A percentile compares a stretch with the other conserved stretches of the same genome.
Conservation (phyloP, 352 stramenopile species). For the Globisporangium megalacanthum region DNA sequence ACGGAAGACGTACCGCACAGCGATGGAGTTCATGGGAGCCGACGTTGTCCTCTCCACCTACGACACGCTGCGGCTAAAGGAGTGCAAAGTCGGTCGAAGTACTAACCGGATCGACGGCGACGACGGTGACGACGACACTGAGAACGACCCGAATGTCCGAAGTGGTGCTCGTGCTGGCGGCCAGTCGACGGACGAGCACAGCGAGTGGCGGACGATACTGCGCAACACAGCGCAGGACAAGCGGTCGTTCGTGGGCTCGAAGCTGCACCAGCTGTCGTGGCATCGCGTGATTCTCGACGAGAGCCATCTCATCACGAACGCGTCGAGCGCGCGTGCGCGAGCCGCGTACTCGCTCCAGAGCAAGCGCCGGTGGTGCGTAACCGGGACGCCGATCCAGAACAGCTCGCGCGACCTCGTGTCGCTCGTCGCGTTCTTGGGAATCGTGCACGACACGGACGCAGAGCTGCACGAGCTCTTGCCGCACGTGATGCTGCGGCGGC, state of each 20-base stretch:
- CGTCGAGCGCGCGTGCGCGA: slow-evolving; percentile 54
- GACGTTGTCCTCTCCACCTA: slow-evolving; percentile 81
- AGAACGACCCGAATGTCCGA: too few relatives aligned
- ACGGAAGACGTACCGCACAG: slow-evolving; percentile 55
- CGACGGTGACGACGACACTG: slow-evolving; percentile 8
- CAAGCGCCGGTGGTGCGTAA: slow-evolving; percentile 82
- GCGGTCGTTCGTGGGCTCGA: slow-evolving; percentile 36
- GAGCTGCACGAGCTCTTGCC: slow-evolving; percentile 74
- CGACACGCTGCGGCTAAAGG: slow-evolving; percentile 65
- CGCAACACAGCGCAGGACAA: slow-evolving; percentile 8
- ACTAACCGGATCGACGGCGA: slow-evolving; percentile 15
- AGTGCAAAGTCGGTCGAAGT: slow-evolving; percentile 47
- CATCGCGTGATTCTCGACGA: slow-evolving; percentile 87
- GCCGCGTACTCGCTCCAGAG: slow-evolving; percentile 63
- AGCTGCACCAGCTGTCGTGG: slow-evolving; percentile 78
- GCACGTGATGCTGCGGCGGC: slow-evolving; percentile 77
- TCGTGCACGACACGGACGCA: slow-evolving; percentile 51
- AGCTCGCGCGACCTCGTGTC: slow-evolving; percentile 77
- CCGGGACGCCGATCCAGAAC: slow-evolving; percentile 89
- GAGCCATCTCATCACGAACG: slow-evolving; percentile 87
- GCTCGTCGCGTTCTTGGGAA: slow-evolving; percentile 83
- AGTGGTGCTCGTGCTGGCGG: background rate
- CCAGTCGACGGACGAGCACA: background rate
- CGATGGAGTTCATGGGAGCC: slow-evolving; percentile 72
- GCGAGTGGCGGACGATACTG: slow-evolving; percentile 11